Evolutionary conservation across 2,329 filamentous ascomycete species (phyloP).

Genomic region (Colletotrichum trifolii): DNA sequence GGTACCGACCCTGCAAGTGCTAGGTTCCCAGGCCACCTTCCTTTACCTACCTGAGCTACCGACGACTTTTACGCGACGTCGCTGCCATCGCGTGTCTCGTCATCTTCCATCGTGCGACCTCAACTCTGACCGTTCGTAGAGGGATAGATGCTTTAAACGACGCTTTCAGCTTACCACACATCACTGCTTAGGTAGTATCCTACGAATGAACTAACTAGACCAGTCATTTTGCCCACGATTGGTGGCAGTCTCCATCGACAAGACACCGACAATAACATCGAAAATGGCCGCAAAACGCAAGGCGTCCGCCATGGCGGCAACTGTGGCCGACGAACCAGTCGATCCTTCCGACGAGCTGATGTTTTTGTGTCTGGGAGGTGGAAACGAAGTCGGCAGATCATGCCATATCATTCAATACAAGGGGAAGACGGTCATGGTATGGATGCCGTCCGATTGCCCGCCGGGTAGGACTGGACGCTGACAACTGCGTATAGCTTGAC

Average conservation of each 20-base stretch:
- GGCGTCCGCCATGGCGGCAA: conserved; percentile 75
- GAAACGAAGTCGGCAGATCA: conserved; percentile 96
- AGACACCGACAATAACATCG: conserved; percentile 12
- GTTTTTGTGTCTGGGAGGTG: conserved; percentile 92
- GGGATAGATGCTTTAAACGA: too few species aligned
- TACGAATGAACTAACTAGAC: conserved; percentile 23
- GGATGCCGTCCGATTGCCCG: conserved; percentile 8
- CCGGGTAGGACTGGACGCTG: neutral
- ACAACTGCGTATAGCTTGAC: conserved; percentile 74
- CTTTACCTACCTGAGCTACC: neutral
- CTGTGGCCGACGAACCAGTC: conserved; percentile 78
- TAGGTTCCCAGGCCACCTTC: neutral
- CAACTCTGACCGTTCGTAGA: neutral
- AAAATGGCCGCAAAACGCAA: conserved; percentile 95
- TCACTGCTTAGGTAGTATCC: neutral
- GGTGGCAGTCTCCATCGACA: conserved; percentile 15
- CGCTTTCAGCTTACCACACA: neutral
- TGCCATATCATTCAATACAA: conserved; percentile 99
- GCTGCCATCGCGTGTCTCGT: neutral
- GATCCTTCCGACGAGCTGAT: conserved; percentile 94
- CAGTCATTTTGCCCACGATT: neutral
- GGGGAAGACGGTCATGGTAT: conserved; percentile 98
- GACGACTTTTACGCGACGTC: conserved; percentile 28
- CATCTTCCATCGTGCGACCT: neutral
- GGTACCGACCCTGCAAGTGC: too few species aligned